Evolutionary conservation across 2,329 filamentous ascomycete genomes (phyloP), one percentile per base, ranked within the genome.

Genomic region (Xylaria arbuscula): DNA sequence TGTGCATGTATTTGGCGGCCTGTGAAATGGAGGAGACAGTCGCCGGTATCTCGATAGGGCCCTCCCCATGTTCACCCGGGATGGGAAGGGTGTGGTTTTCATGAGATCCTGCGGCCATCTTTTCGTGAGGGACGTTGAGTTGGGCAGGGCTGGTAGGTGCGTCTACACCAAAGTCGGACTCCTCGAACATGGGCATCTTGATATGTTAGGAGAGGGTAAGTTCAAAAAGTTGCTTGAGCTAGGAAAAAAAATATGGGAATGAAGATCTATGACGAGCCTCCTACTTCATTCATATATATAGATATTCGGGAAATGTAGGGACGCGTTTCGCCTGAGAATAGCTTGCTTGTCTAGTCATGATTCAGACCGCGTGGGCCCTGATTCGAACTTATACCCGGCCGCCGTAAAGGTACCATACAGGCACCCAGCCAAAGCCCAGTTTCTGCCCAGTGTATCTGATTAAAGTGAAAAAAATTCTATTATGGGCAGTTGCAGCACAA

Each of bases 1-100:
- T 89, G 85, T 93, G 91, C 90, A 93, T 93, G 80, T 90, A 90
- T 72, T 86, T 84, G 53, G 86, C 81, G 32, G 88, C 88, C 81
- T 93, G 89, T 38, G 90, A 89, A 71, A 92, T 87, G 62, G 89
- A 87, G 62, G 88, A 91, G 72, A 89, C 83, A 64, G 89, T 87
- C 28, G 91, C 90, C 48, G 91, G 90, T 55, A 93, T 85, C 81
- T 93, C 91, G 75, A 93, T 87, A 51, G 89, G 83, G 62, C 84
- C 85, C 68, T 83, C 76, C 19, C 78, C 81, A 55, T 80, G 72
- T 32, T 83, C 83, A 50, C 80, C 80, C 38, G 85, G 85, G 64
- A 84, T 81, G 60, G 79, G 72, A 42, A 86, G 68, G 36, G 11
- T 51, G 2, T 48, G 36, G 0, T 51, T 62, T 17, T 65, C 74